Evolutionary conservation across 2,329 filamentous ascomycete genomes (phyloP).

Genomic region (Drechslerella stenobrocha): DNA sequence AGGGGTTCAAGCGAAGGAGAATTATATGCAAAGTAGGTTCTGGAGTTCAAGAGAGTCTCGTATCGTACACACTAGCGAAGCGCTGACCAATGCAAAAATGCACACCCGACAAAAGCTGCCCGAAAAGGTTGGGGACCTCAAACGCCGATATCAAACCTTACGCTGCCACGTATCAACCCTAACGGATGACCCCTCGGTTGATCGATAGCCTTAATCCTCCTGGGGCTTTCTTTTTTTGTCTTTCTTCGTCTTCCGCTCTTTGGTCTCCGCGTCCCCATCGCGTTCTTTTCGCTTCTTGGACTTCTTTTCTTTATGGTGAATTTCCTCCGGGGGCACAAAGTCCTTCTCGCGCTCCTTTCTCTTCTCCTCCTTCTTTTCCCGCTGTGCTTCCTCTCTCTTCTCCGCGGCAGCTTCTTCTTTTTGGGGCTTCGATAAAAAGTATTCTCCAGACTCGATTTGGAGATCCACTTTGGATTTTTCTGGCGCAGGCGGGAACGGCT

Average conservation of each 20-base stretch:
- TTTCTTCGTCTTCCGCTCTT: conserved; percentile 35
- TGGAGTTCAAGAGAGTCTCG: conserved; percentile 8
- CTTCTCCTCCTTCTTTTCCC: conserved; percentile 84
- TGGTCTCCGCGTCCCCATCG: conserved; percentile 17
- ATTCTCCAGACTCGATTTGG: conserved; percentile 97
- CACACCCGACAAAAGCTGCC: conserved; percentile 2
- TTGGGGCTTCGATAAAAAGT: conserved; percentile 89
- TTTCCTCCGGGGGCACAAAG: conserved; percentile 82
- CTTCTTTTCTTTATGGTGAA: conserved; percentile 44
- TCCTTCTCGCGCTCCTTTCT: conserved; percentile 80
- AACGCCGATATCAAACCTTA: conserved; percentile 39
- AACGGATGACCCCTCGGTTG: conserved; percentile 20
- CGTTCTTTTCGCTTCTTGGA: conserved; percentile 40
- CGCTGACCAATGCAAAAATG: conserved; percentile 33
- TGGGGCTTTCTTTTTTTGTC: conserved; percentile 45
- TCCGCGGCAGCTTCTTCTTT: conserved; percentile 82
- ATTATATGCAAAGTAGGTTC: background rate
- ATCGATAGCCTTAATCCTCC: background rate
- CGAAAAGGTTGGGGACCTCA: conserved; percentile 5
- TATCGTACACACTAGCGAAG: conserved; percentile 38
- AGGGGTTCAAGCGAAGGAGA: conserved; percentile 2
- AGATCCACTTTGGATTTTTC: conserved; percentile 99
- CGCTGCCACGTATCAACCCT: conserved; percentile 3
- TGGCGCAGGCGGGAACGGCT: conserved; percentile 87
- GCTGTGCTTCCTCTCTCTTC: conserved; percentile 80